phyloP scores from a whole-genome alignment of 345 rosid genomes.

The Brassica carinata region DNA sequence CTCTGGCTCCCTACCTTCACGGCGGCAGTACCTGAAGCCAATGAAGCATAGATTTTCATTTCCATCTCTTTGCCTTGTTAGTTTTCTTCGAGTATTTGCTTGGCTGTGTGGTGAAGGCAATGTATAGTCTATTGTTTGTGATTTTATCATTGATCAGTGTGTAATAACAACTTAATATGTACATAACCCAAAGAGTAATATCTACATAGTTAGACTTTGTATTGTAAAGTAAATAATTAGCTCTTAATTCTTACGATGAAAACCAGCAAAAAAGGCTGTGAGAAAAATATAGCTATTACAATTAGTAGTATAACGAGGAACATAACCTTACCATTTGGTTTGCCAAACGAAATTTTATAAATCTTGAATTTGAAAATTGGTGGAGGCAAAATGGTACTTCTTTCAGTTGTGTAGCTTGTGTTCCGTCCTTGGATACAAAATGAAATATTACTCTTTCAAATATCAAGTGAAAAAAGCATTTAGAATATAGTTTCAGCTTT shows the following conservation, averaged over 20 bases:
- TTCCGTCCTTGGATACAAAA: background rate
- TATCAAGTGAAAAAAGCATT: background rate
- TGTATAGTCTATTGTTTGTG: slow-evolving; percentile 32
- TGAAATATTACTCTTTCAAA: background rate
- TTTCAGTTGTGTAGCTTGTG: background rate
- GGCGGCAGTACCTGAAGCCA: slow-evolving; percentile 43
- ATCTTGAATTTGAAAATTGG: background rate
- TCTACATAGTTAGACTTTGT: slow-evolving; percentile 16
- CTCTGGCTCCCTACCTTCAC: slow-evolving; percentile 79
- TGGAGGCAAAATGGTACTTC: background rate
- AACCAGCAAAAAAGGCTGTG: background rate
- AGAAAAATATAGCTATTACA: background rate
- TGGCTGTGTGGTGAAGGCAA: slow-evolving; percentile 22
- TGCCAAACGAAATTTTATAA: background rate
- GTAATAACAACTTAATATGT: slow-evolving; percentile 32
- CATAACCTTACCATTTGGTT: background rate
- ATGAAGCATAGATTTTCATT: slow-evolving; percentile 13
- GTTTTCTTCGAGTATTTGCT: slow-evolving; percentile 14
- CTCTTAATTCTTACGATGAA: background rate
- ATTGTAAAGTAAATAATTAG: slow-evolving; percentile 27
- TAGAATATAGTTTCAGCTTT: background rate
- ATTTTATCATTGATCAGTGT: background rate
- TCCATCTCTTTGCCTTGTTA: background rate
- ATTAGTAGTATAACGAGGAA: background rate
- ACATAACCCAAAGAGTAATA: slow-evolving; percentile 23